Percentiles rank a stretch among this genome's conserved stretches.
Evolutionary conservation across 257 asterid genomes (phyloP).

Genomic region (Henckelia pumila): DNA sequence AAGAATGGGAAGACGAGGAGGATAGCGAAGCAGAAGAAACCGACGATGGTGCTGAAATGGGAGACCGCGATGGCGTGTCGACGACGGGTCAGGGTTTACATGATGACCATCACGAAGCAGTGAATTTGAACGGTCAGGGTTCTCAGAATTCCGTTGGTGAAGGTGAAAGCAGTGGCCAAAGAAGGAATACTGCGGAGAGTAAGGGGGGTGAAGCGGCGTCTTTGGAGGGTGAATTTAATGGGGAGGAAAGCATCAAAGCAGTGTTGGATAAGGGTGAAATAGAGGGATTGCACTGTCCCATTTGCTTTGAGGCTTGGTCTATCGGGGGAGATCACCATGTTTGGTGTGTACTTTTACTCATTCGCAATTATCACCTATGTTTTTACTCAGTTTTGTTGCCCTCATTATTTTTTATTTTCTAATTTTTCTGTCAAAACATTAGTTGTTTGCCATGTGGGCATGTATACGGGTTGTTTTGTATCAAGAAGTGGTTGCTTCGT

Average conservation of each 20-base stretch:
- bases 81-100: not conserved
- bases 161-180: conserved; percentile 23
- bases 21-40: conserved; percentile 19
- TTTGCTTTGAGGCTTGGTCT: conserved; percentile 90
- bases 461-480: conserved; percentile 73
- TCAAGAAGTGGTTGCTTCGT: conserved; percentile 74
- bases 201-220: conserved; percentile 27
- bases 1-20: conserved; percentile 21
- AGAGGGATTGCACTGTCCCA: conserved; percentile 80
- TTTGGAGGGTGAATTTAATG: conserved; percentile 12
- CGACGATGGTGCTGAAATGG: conserved; percentile 17
- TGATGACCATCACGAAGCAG: not conserved
- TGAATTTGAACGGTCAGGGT: conserved; percentile 9
- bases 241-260: conserved; percentile 26
- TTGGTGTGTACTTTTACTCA: conserved; percentile 42
- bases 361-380: not conserved
- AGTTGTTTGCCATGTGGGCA: conserved; percentile 99
- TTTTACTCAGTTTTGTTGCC: not conserved
- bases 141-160: conserved; percentile 24
- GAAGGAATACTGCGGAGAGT: conserved; percentile 8
- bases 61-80: not conserved
- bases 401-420: conserved; percentile 5
- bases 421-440: not conserved
- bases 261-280: conserved; percentile 52
- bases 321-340: conserved; percentile 70